Evolutionary conservation across 352 stramenopile genomes (phyloP), one percentile per base, ranked within the genome.

Genomic region (Peronospora tabacina): DNA sequence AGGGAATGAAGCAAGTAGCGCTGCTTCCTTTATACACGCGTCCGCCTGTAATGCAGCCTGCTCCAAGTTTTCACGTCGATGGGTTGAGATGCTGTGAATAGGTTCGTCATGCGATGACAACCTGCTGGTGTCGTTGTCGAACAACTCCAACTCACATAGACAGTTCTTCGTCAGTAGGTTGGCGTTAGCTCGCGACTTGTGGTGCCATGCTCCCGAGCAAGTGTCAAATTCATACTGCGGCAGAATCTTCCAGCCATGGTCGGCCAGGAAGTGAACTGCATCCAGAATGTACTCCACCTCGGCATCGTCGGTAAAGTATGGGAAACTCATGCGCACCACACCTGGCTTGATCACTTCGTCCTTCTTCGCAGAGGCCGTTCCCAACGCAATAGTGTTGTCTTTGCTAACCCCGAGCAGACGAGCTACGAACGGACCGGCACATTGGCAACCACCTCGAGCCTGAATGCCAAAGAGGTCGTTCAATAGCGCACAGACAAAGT

Each of bases 391-490:
- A 16, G 81, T 90, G 35, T 78, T 47, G 2, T 72, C 52, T 28
- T 76, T 77, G 24, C 62, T 82, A 40, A 99, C 53, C 2, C 96
- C 94, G 1, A 99, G 77, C 22, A 99, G 61, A 9, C 72, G 67
- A 56, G 95, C 84, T 30, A 76, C 91, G 55, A 97, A 98, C 1
- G 94, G 94, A 32, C 96, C 96, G 13, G 95, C 93, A 90, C 76
- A 59, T 65, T 84, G 83, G 95, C 68, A 79, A 5, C 70, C 70
- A 7, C 70, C 70, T 11, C 67, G 67, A 4, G 51, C 70, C 39
- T 77, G 96, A 32, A 99, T 88, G 10, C 96, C 96, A 61, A 98
- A 99, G 3, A 99, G 66, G 67, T 99, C 96, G 53, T 98, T 98
- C 10, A 99, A 71, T 28, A 99, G 60, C 29, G 94, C 91, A 49